Base-by-base conservation (phyloP, 139 green algal genomes). In the Diplosphaera chodatii region DNA sequence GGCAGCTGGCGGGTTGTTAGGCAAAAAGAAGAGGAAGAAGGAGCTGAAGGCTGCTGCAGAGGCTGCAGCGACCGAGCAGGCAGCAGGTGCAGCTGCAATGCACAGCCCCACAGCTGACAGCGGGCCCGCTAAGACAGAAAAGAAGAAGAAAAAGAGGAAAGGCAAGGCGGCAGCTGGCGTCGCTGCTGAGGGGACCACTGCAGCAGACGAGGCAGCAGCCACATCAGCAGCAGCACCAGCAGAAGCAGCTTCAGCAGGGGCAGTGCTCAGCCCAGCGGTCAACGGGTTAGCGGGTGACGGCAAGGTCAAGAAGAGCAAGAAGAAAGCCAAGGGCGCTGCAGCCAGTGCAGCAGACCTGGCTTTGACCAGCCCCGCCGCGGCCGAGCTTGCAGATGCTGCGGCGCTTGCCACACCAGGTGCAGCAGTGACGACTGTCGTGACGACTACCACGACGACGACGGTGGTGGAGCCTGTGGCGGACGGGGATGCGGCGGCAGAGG, bases 91-190 rank as follows among this genome's bases (percentile, higher is more conserved):
- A 32, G 18, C 32, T 33, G 21, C 69, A 16, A 56, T n/a, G 48
- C 32, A 29, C n/a, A 18, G 23, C 55, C 27, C 10, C 21, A 71
- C 22, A 62, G 32, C 5, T 32, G 16, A 25, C 28, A n/a, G n/a
- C n/a, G n/a, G n/a, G n/a, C n/a, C n/a, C n/a, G n/a, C n/a, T n/a
- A n/a, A n/a, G n/a, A 62, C 2, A 64, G 55, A 69, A 4, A 70
- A 77, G 59, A 70, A 77, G 67, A 67, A 73, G 40, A 78, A 80
- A 32, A 63, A 65, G 41, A 67, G 80, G 40, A 68, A 75, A 40
- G 63, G 66, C 29, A 64, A 76, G 30, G 48, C 66, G 37, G 55
- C 40, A 21, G 69, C 41, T 30, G 63, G 67, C n/a, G n/a, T n/a
- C n/a, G n/a, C n/a, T n/a, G n/a, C n/a, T n/a, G n/a, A n/a, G n/a